phyloP scores from a whole-genome alignment of 2,329 filamentous ascomycete genomes.

The Hymenotorrendiella dingleyae region DNA sequence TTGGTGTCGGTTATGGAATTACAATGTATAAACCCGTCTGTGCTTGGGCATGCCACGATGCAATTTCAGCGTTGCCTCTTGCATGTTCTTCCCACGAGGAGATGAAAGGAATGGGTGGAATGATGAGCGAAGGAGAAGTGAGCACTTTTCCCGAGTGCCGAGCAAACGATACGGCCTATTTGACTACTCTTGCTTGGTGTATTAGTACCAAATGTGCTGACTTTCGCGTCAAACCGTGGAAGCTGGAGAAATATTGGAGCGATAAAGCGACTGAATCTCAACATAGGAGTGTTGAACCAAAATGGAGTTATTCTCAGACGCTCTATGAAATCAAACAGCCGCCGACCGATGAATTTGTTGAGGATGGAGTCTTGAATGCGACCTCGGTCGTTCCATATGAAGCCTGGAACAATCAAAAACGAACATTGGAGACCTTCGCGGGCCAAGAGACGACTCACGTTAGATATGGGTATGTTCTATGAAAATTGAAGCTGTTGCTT shows the following conservation, averaged over 20 bases:
- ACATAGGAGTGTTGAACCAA: slow-evolving; percentile 15
- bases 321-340: not conserved
- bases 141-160: slow-evolving; percentile 12
- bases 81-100: not conserved
- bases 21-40: slow-evolving; percentile 3
- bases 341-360: not conserved
- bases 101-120: not conserved
- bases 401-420: not conserved
- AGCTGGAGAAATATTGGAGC: slow-evolving; percentile 26
- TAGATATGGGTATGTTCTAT: slow-evolving; percentile 9
- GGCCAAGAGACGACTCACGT: slow-evolving; percentile 1
- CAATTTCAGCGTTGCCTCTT: not conserved
- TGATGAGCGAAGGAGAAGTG: not conserved
- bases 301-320: slow-evolving; percentile 22
- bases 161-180: slow-evolving; percentile 19
- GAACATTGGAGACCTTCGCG: not conserved
- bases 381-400: not conserved
- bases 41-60: not conserved
- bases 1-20: slow-evolving; percentile 5
- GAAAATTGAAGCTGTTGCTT: not conserved
- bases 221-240: slow-evolving; percentile 13
- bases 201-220: slow-evolving; percentile 23
- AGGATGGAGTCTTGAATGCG: not conserved
- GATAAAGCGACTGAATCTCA: slow-evolving; percentile 16
- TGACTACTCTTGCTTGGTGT: slow-evolving; percentile 29